Evolutionary conservation across 208 protist species (phyloP).

Genomic region (Acanthamoeba triangularis): DNA sequence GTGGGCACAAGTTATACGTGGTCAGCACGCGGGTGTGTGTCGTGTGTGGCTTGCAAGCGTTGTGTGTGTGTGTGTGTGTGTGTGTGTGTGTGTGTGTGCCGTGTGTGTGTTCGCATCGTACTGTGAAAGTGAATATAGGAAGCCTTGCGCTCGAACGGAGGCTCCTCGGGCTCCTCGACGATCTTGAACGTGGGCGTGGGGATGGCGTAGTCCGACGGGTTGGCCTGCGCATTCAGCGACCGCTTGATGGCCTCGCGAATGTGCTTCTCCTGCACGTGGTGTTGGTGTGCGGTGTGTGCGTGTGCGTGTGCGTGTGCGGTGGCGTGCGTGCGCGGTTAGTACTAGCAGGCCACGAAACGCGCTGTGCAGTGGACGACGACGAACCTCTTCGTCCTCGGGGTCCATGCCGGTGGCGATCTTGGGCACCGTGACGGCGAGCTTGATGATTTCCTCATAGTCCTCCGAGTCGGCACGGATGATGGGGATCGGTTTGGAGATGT

Average conservation of each 20-base stretch:
- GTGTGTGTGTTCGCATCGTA: neutral
- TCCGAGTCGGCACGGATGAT: conserved; percentile 47
- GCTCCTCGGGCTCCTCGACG: neutral
- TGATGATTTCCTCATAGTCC: conserved; percentile 46
- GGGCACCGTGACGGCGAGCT: neutral
- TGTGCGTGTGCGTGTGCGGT: no score
- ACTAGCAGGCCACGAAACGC: neutral
- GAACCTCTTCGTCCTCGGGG: conserved; percentile 58
- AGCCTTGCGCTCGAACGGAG: conserved; percentile 10
- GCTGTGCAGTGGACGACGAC: neutral
- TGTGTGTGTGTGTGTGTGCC: no score
- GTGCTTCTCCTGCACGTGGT: conserved; percentile 23
- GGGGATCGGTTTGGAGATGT: conserved; percentile 52
- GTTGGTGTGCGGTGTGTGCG: no score
- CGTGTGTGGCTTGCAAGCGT: no score
- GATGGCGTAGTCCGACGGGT: neutral
- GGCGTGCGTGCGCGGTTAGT: neutral
- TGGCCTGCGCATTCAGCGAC: neutral
- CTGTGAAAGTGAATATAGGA: neutral
- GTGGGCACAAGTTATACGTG: neutral
- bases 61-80: no score
- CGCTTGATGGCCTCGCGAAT: conserved; percentile 47
- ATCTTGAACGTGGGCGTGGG: conserved; percentile 1
- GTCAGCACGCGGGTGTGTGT: no score
- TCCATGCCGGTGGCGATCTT: conserved; percentile 58